phyloP scores from a whole-genome alignment of 2,329 filamentous ascomycete species.

The Pseudohalonectria lignicola region DNA sequence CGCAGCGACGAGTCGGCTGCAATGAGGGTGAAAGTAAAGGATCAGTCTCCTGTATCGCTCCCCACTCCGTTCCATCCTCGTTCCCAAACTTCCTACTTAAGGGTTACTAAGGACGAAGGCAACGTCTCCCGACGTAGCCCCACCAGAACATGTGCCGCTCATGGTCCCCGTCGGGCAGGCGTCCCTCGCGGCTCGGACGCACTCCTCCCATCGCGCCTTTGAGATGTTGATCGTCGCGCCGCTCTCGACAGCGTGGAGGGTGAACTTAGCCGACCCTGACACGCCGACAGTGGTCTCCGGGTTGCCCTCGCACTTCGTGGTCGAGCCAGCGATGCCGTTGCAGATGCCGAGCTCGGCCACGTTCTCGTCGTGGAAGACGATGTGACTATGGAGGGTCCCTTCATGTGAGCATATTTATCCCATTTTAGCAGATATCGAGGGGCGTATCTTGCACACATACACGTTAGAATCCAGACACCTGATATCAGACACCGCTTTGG shows the following conservation, averaged over 20 bases:
- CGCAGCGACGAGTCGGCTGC: too few relatives aligned
- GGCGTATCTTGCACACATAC: slow-evolving; percentile 17
- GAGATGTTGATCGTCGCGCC: slow-evolving; percentile 40
- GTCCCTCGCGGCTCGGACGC: slow-evolving; percentile 39
- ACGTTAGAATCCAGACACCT: slow-evolving; percentile 27
- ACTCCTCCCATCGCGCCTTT: slow-evolving; percentile 41
- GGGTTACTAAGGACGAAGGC: slow-evolving; percentile 26
- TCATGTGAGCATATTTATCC: background rate
- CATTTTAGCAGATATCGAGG: background rate
- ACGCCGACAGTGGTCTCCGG: slow-evolving; percentile 31
- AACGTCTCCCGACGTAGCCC: slow-evolving; percentile 33
- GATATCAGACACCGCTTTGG: slow-evolving; percentile 25
- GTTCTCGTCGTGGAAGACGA: slow-evolving; percentile 42
- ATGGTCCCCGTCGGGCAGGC: slow-evolving; percentile 39
- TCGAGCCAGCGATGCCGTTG: slow-evolving; percentile 36
- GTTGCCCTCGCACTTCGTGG: slow-evolving; percentile 31
- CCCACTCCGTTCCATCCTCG: too few relatives aligned
- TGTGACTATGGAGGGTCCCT: slow-evolving; percentile 21
- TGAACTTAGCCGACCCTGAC: slow-evolving; percentile 36
- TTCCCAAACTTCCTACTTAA: too few relatives aligned
- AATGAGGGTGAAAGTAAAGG: too few relatives aligned
- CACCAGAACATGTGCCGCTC: slow-evolving; percentile 33
- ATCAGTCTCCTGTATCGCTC: too few relatives aligned
- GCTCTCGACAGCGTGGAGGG: slow-evolving; percentile 24
- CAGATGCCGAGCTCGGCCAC: slow-evolving; percentile 47